Evolutionary conservation across 73 alveolate species (phyloP).

Genomic region (Loxodes magnus): DNA sequence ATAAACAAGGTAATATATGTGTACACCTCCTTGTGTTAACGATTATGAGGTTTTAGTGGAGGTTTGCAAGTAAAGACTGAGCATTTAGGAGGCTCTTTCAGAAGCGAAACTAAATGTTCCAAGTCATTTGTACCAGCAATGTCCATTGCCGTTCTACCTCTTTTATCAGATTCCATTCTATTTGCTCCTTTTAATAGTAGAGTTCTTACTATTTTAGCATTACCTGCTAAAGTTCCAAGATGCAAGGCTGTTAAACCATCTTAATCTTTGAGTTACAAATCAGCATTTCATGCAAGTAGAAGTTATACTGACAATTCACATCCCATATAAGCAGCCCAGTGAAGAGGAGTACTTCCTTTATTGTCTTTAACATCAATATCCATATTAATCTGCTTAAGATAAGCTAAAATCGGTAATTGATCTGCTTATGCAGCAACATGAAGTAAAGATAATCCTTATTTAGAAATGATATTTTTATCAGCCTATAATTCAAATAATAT

Average conservation of each 20-base stretch:
- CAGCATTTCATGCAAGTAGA: constrained; percentile 61
- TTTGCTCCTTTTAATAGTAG: constrained; percentile 67
- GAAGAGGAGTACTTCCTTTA: constrained; percentile 83
- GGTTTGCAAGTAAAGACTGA: too few species aligned
- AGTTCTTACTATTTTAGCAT: constrained; percentile 64
- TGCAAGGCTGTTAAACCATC: constrained; percentile 85
- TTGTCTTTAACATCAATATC: constrained; percentile 45
- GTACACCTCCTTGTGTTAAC: too few species aligned
- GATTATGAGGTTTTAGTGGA: too few species aligned
- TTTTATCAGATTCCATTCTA: constrained; percentile 26
- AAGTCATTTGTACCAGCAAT: constrained; percentile 1
- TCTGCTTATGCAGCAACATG: constrained; percentile 92
- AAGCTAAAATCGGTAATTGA: constrained; percentile 56
- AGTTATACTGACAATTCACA: constrained; percentile 67
- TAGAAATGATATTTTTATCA: constrained; percentile 22
- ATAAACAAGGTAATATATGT: too few species aligned
- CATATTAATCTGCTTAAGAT: constrained; percentile 42
- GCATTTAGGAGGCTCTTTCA: not conserved
- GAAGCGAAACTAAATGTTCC: not conserved
- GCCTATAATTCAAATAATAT: constrained; percentile 65
- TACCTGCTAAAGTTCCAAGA: constrained; percentile 67
- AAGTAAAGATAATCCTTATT: constrained; percentile 47
- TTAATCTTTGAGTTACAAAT: constrained; percentile 52
- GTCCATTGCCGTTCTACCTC: constrained; percentile 4
- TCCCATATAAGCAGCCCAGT: constrained; percentile 93